These are phyloP conservation scores for Balakata baccata DNA, from an alignment of 345 rosid species.

Conservation along the genomic window DNA sequence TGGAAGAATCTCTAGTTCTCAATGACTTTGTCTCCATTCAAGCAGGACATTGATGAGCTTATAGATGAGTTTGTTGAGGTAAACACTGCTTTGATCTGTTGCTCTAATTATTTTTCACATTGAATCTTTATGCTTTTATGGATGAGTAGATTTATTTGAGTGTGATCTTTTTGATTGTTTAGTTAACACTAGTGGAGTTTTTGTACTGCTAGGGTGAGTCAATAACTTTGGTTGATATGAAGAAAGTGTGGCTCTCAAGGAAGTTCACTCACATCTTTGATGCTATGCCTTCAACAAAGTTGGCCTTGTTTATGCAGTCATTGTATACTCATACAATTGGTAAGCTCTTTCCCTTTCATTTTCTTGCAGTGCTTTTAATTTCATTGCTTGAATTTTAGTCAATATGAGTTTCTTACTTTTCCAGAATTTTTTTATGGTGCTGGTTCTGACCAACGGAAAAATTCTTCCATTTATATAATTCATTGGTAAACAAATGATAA, in stretches of 20 bases:
- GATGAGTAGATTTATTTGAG: not conserved
- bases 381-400: not conserved
- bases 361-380: not conserved
- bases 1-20: not conserved
- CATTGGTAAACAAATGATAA: not conserved
- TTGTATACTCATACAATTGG: slow-evolving; percentile 57
- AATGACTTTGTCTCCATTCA: slow-evolving; percentile 48
- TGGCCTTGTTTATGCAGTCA: slow-evolving; percentile 67
- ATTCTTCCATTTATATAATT: not conserved
- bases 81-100: slow-evolving; percentile 2
- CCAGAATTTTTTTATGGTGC: not conserved
- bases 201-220: slow-evolving; percentile 35
- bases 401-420: not conserved
- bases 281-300: slow-evolving; percentile 45
- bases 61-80: slow-evolving; percentile 54
- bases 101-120: not conserved
- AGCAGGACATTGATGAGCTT: slow-evolving; percentile 46
- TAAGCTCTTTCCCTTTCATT: slow-evolving; percentile 18
- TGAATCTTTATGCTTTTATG: not conserved
- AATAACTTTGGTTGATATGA: slow-evolving; percentile 52
- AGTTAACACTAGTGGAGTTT: not conserved
- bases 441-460: not conserved
- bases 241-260: slow-evolving; percentile 55
- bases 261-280: slow-evolving; percentile 59
- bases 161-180: not conserved